Percentiles rank a stretch among this genome's conserved stretches.
These are phyloP conservation scores for Pythium dissotocum DNA, from an alignment of 352 stramenopile species.

Conservation along the genomic window DNA sequence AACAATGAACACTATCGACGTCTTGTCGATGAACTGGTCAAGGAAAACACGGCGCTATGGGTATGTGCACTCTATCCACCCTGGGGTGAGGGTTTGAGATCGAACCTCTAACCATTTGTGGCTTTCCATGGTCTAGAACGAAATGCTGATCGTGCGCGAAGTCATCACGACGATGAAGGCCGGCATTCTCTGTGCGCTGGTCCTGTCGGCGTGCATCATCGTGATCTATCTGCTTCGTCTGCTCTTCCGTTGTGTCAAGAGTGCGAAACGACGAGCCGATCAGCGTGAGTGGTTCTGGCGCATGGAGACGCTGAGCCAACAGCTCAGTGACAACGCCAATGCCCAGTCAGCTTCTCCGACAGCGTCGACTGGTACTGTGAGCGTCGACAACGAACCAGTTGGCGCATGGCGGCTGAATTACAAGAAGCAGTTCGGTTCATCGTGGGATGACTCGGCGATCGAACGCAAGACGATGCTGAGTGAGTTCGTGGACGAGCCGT, in stretches of 20 bases:
- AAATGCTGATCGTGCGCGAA: slow-evolving; percentile 76
- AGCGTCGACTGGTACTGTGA: neutral
- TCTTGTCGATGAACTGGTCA: slow-evolving; percentile 26
- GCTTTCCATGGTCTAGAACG: slow-evolving; percentile 38
- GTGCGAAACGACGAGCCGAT: slow-evolving; percentile 71
- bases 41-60: slow-evolving; percentile 34
- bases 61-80: slow-evolving; percentile 11
- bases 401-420: slow-evolving; percentile 58
- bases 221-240: slow-evolving; percentile 69
- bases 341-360: slow-evolving; percentile 11
- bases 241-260: slow-evolving; percentile 67
- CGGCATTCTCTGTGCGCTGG: slow-evolving; percentile 70
- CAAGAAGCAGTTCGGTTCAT: slow-evolving; percentile 74
- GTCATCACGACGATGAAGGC: slow-evolving; percentile 89
- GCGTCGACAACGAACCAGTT: slow-evolving; percentile 10
- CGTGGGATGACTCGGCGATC: slow-evolving; percentile 77
- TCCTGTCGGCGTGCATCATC: slow-evolving; percentile 73
- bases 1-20: slow-evolving; percentile 20
- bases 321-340: slow-evolving; percentile 19
- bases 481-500: slow-evolving; percentile 43
- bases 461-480: slow-evolving; percentile 79
- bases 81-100: neutral
- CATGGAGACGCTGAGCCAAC: slow-evolving; percentile 39
- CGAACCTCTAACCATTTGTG: neutral
- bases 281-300: slow-evolving; percentile 79